Evolutionary conservation across 345 rosid species (phyloP).

Genomic region (Eucalyptus regnans): DNA sequence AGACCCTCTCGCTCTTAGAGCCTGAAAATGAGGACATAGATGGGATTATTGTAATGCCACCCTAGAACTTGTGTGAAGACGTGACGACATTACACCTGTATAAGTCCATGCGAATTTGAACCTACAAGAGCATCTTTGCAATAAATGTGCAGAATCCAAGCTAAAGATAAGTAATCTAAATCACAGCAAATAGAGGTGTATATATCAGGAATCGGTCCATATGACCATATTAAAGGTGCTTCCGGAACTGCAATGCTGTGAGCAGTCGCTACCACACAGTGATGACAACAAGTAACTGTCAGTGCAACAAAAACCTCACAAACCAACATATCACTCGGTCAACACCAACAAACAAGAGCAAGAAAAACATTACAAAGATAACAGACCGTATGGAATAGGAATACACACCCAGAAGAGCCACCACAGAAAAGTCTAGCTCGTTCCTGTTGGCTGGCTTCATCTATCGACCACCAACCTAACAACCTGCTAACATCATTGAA

Average conservation of each 20-base stretch:
- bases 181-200: neutral
- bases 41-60: neutral
- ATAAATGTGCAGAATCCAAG: neutral
- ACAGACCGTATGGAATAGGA: neutral
- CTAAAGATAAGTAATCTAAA: neutral
- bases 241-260: neutral
- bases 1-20: neutral
- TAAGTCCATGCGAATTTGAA: neutral
- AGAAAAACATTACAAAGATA: neutral
- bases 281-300: neutral
- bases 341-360: neutral
- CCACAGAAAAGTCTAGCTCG: conserved; percentile 69
- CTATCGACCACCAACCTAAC: conserved; percentile 97
- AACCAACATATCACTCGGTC: neutral
- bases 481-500: conserved; percentile 29
- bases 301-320: neutral
- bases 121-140: neutral
- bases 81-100: neutral
- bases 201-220: neutral
- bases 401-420: conserved; percentile 47
- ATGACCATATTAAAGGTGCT: neutral
- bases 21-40: neutral
- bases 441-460: conserved; percentile 87
- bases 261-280: neutral
- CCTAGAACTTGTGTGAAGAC: neutral